Evolutionary conservation across 768 basidiomycete genomes (phyloP).

Genomic region (Kwoniella europaea): DNA sequence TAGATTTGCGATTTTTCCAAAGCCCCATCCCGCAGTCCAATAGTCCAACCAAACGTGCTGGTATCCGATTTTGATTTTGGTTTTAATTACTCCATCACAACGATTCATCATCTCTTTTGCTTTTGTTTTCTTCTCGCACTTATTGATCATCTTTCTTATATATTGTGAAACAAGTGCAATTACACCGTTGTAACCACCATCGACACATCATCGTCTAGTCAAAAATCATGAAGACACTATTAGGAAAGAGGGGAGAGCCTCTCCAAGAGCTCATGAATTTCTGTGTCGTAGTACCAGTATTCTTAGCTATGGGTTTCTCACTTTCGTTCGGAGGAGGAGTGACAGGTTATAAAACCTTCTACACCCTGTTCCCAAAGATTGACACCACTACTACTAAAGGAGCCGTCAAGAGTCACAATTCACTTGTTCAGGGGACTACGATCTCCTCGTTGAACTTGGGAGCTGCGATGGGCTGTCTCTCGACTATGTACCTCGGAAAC

Average conservation of each 20-base stretch:
- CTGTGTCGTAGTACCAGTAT: slow-evolving; percentile 30
- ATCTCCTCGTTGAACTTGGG: slow-evolving; percentile 32
- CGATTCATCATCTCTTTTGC: no score
- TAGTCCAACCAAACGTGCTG: no score
- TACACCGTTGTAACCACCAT: neutral
- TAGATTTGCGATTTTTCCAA: neutral
- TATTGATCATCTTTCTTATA: no score
- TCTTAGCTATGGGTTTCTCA: slow-evolving; percentile 36
- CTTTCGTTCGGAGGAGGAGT: slow-evolving; percentile 32
- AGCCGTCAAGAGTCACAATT: slow-evolving; percentile 28
- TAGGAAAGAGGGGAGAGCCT: slow-evolving; percentile 23
- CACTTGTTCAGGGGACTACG: slow-evolving; percentile 30
- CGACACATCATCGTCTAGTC: neutral
- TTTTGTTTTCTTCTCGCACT: no score
- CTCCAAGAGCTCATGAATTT: slow-evolving; percentile 32
- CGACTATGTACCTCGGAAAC: slow-evolving; percentile 32
- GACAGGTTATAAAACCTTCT: slow-evolving; percentile 27
- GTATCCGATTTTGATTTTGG: no score
- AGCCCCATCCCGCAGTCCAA: no score
- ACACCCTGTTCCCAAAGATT: slow-evolving; percentile 28
- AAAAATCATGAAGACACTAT: slow-evolving; percentile 3
- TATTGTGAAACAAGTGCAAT: no score
- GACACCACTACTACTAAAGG: slow-evolving; percentile 28
- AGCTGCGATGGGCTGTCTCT: slow-evolving; percentile 28
- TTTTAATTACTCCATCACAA: no score